Evolutionary conservation across 2,329 filamentous ascomycete species (phyloP).

Genomic region (Diplocarpon rosae): DNA sequence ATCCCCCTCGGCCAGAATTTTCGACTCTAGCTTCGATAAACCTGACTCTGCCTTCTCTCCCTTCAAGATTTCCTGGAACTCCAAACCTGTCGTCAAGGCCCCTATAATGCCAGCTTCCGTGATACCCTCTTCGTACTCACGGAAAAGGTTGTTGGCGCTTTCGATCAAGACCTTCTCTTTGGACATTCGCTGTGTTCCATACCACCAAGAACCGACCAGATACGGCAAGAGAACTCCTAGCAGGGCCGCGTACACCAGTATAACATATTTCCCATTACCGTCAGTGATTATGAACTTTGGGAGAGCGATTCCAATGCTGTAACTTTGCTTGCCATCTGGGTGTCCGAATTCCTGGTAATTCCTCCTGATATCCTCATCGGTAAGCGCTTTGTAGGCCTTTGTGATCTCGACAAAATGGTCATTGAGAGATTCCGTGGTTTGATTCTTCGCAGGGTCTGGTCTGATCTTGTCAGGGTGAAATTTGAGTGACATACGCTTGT

Average conservation of each 20-base stretch:
- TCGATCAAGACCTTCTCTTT: constrained; percentile 90
- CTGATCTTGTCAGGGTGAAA: constrained; percentile 89
- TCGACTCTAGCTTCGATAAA: constrained; percentile 73
- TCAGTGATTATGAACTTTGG: constrained; percentile 88
- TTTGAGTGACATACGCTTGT: constrained; percentile 74
- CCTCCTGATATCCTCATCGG: constrained; percentile 92
- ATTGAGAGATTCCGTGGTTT: constrained; percentile 77
- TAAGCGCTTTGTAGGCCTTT: constrained; percentile 96
- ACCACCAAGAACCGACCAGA: constrained; percentile 96
- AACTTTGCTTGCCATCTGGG: constrained; percentile 95
- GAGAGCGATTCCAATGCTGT: constrained; percentile 93
- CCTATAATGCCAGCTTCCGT: constrained; percentile 69
- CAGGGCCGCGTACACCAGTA: constrained; percentile 78
- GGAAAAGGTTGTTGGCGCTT: constrained; percentile 89
- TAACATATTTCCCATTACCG: constrained; percentile 89
- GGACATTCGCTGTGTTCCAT: constrained; percentile 84
- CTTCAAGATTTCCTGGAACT: constrained; percentile 67
- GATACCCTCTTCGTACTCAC: constrained; percentile 78
- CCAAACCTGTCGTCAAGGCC: constrained; percentile 74
- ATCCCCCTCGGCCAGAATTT: constrained; percentile 54
- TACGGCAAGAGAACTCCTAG: constrained; percentile 88
- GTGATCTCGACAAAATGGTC: constrained; percentile 86
- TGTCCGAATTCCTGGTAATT: constrained; percentile 95
- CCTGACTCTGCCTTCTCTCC: constrained; percentile 72
- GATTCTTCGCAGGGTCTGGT: constrained; percentile 76